These are phyloP conservation scores for Acacia acuminata DNA, from an alignment of 306 rosid species.

Conservation along the genomic window DNA sequence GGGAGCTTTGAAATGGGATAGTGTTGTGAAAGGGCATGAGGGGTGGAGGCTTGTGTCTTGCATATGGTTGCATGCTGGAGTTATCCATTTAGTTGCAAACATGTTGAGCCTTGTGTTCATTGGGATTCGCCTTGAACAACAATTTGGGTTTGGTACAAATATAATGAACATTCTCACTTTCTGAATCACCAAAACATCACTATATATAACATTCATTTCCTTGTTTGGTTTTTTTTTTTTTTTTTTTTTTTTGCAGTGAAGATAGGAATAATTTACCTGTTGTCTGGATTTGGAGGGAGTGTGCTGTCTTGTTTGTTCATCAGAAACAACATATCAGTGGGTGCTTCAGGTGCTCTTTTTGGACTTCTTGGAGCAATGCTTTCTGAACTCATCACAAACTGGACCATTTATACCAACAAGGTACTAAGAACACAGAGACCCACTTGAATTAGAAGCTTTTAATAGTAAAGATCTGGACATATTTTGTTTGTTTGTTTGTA, in stretches of 20 bases:
- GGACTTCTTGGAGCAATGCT: constrained; percentile 98
- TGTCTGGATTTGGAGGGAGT: constrained; percentile 84
- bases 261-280: constrained; percentile 61
- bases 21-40: constrained; percentile 62
- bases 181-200: not conserved
- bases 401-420: constrained; percentile 87
- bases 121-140: constrained; percentile 89
- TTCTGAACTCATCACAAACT: constrained; percentile 86
- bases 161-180: constrained; percentile 3
- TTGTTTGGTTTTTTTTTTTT: too few species aligned
- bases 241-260: constrained; percentile 54
- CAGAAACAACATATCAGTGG: constrained; percentile 68
- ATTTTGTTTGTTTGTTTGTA: constrained; percentile 22
- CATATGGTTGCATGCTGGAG: constrained; percentile 92
- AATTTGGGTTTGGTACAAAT: constrained; percentile 76
- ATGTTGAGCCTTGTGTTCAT: constrained; percentile 74
- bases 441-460: not conserved
- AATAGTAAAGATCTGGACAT: not conserved
- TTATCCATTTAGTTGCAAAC: constrained; percentile 70
- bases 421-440: constrained; percentile 17
- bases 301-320: constrained; percentile 64
- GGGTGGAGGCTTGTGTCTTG: constrained; percentile 87
- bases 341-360: constrained; percentile 94
- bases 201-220: not conserved
- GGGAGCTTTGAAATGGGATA: constrained; percentile 73